A percentile compares a stretch with the other conserved stretches of the same genome.
These are phyloP conservation scores for Aegilops tauschii DNA, from an alignment of 176 grass and related monocot genomes.

Conservation along the genomic window DNA sequence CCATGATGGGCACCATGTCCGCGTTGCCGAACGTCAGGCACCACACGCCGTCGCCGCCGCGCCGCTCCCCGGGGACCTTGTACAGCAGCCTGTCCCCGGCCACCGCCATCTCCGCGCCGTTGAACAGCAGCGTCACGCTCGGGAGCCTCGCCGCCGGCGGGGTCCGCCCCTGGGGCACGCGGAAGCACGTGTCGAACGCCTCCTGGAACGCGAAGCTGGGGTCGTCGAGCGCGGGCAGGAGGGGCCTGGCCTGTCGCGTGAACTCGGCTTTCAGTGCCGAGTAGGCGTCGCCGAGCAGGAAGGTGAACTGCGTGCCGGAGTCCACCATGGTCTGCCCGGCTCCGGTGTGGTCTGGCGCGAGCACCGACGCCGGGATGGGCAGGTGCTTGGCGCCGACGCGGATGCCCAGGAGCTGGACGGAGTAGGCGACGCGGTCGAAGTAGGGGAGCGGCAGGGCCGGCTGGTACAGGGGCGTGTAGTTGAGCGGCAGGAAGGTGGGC, in stretches of 20 bases:
- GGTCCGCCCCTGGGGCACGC: constrained; percentile 26
- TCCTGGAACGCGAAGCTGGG: constrained; percentile 76
- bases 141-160: constrained; percentile 42
- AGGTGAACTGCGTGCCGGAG: constrained; percentile 96
- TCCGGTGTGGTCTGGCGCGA: constrained; percentile 88
- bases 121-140: constrained; percentile 56
- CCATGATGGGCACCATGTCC: constrained; percentile 79
- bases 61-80: constrained; percentile 64
- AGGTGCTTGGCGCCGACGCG: constrained; percentile 56
- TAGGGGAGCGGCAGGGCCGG: constrained; percentile 71
- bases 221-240: constrained; percentile 47
- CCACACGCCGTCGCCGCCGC: constrained; percentile 65
- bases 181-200: constrained; percentile 84
- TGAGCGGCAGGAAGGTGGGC: constrained; percentile 71
- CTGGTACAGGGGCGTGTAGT: constrained; percentile 85
- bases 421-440: constrained; percentile 96
- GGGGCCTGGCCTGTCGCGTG: constrained; percentile 40
- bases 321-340: constrained; percentile 98
- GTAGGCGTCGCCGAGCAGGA: constrained; percentile 87
- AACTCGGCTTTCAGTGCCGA: constrained; percentile 64
- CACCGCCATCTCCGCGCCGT: constrained; percentile 77
- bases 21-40: constrained; percentile 96
- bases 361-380: constrained; percentile 57
- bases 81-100: constrained; percentile 71
- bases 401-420: constrained; percentile 85